These are phyloP conservation scores for Debaryomyces nepalensis DNA, from an alignment of 1,139 yeast species.

Conservation along the genomic window DNA sequence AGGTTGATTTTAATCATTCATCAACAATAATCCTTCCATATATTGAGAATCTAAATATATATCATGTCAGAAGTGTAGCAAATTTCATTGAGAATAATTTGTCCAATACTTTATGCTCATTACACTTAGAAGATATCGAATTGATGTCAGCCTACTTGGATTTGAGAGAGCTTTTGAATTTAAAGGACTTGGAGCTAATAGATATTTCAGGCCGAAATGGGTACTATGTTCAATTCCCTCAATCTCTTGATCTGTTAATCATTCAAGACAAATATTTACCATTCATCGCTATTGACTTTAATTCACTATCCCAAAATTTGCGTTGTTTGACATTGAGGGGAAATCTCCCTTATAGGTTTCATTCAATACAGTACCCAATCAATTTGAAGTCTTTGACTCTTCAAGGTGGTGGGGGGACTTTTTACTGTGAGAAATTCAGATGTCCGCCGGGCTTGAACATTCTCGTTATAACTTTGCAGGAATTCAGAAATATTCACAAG, in stretches of 20 bases:
- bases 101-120: neutral
- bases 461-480: constrained; percentile 8
- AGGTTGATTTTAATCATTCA: neutral
- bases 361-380: constrained; percentile 3
- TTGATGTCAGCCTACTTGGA: neutral
- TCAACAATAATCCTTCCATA: neutral
- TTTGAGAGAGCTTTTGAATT: neutral
- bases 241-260: neutral
- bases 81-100: neutral
- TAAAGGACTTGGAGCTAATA: constrained; percentile 1
- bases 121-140: constrained; percentile 1
- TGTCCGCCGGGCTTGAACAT: constrained; percentile 6
- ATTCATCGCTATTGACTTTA: constrained; percentile 7
- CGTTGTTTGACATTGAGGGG: neutral
- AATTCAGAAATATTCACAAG: constrained; percentile 9
- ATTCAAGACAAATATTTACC: constrained; percentile 9
- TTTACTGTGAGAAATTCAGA: constrained; percentile 10
- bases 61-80: neutral
- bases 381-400: constrained; percentile 2
- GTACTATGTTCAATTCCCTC: constrained; percentile 2
- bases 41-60: neutral
- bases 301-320: constrained; percentile 1
- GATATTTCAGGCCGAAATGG: neutral
- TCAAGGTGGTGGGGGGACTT: constrained; percentile 8
- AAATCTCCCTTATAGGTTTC: constrained; percentile 4